Percentiles rank a stretch among this genome's conserved stretches.
phyloP scores from a whole-genome alignment of 1,284 basidiomycete species.

The Malassezia dermatis region DNA sequence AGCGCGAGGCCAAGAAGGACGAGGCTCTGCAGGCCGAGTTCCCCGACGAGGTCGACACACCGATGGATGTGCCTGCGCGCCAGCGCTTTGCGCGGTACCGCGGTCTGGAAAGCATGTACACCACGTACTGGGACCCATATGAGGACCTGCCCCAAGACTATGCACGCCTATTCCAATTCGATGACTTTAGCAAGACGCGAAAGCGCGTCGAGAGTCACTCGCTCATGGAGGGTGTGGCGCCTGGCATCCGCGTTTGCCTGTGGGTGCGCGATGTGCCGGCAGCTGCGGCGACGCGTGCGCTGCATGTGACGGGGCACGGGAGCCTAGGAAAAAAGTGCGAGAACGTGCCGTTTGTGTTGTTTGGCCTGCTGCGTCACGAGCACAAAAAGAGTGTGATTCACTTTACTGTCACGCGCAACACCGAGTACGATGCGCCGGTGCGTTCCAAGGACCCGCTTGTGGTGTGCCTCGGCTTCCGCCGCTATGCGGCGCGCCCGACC shows the following conservation, averaged over 20 bases:
- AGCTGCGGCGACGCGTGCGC: slow-evolving; percentile 29
- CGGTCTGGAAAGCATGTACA: slow-evolving; percentile 81
- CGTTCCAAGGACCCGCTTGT: slow-evolving; percentile 88
- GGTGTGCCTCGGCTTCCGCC: slow-evolving; percentile 76
- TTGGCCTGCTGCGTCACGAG: slow-evolving; percentile 82
- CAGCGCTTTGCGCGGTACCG: slow-evolving; percentile 86
- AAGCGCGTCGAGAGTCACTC: slow-evolving; percentile 56
- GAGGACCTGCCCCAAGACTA: slow-evolving; percentile 92
- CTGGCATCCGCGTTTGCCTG: slow-evolving; percentile 24
- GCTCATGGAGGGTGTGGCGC: slow-evolving; percentile 31
- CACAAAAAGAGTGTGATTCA: slow-evolving; percentile 91
- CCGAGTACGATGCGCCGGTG: slow-evolving; percentile 78
- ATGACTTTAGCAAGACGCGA: slow-evolving; percentile 80
- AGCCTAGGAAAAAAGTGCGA: slow-evolving; percentile 1
- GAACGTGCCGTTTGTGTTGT: slow-evolving; percentile 60
- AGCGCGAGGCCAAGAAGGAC: slow-evolving; percentile 65
- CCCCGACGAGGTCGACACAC: slow-evolving; percentile 97
- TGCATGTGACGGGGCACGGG: slow-evolving; percentile 9
- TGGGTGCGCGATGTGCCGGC: slow-evolving; percentile 32
- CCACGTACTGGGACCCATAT: slow-evolving; percentile 92
- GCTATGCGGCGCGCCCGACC: slow-evolving; percentile 71
- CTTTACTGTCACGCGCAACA: slow-evolving; percentile 87
- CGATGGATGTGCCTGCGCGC: slow-evolving; percentile 69
- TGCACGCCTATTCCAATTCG: slow-evolving; percentile 89
- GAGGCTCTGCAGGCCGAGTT: slow-evolving; percentile 65